A percentile compares a stretch with the other conserved stretches of the same genome.
These are phyloP conservation scores for Aspergillus calidoustus DNA, from an alignment of 2,329 filamentous ascomycete species.

Conservation along the genomic window DNA sequence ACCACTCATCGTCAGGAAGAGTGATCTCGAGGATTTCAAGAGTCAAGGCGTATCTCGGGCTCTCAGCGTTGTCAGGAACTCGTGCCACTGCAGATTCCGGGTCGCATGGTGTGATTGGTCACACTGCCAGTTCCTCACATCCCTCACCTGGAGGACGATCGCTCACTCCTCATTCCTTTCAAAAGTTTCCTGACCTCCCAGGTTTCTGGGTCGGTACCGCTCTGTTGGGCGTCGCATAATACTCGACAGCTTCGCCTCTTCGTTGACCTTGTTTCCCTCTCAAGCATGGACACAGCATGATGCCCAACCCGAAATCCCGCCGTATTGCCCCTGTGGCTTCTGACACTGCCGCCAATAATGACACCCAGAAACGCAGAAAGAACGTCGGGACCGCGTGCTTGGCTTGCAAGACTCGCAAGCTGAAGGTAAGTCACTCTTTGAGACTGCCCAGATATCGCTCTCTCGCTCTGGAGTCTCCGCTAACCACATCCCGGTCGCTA, in stretches of 20 bases:
- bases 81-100: neutral
- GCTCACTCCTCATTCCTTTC: neutral
- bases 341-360: conserved; percentile 18
- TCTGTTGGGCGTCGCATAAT: neutral
- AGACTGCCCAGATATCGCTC: neutral
- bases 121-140: neutral
- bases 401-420: conserved; percentile 32
- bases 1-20: neutral
- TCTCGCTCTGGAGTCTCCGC: neutral
- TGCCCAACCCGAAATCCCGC: conserved; percentile 25
- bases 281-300: conserved; percentile 20
- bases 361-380: conserved; percentile 25
- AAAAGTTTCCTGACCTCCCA: neutral
- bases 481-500: conserved; percentile 2
- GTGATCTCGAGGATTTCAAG: neutral
- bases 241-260: neutral
- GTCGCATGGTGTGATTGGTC: neutral
- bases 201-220: neutral
- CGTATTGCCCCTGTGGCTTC: conserved; percentile 23
- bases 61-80: neutral
- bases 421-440: conserved; percentile 25
- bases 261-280: neutral
- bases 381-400: conserved; percentile 32
- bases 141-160: neutral
- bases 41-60: neutral